Evolutionary conservation across 352 stramenopile species (phyloP).

Genomic region (Thalassiosira delicatula): DNA sequence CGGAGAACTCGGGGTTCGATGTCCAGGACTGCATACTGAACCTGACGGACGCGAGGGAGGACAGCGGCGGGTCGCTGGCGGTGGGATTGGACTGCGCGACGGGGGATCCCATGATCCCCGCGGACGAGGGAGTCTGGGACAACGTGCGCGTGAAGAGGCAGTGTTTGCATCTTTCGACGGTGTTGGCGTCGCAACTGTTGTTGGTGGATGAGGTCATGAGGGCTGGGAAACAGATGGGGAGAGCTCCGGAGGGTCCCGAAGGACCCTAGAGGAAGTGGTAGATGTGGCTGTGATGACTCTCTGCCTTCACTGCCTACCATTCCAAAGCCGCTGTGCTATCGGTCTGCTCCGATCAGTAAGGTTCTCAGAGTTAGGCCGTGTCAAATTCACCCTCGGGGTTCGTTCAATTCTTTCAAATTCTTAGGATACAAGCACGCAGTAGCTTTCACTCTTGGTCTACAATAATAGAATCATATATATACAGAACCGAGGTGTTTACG

Average conservation of each 20-base stretch:
- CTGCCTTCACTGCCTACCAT: no score
- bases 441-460: no score
- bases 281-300: no score
- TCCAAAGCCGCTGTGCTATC: no score
- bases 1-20: slow-evolving; percentile 96
- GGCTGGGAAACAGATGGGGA: slow-evolving; percentile 96
- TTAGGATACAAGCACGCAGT: no score
- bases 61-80: slow-evolving; percentile 82
- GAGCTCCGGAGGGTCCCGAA: slow-evolving; percentile 37
- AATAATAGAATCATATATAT: no score
- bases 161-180: slow-evolving; percentile 97
- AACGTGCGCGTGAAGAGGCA: slow-evolving; percentile 99
- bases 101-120: slow-evolving; percentile 95
- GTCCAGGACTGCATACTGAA: slow-evolving; percentile 96
- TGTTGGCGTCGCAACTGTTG: slow-evolving; percentile 97
- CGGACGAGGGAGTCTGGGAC: slow-evolving; percentile 97
- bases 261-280: no score
- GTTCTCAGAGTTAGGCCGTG: no score
- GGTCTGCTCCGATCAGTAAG: no score
- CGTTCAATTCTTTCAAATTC: no score
- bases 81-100: slow-evolving; percentile 96
- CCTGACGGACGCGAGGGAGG: slow-evolving; percentile 93
- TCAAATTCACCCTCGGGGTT: no score
- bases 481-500: no score
- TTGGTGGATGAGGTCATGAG: slow-evolving; percentile 99